Evolutionary conservation across 2,329 filamentous ascomycete genomes (phyloP), one percentile per base, ranked within the genome.

Genomic region (Ophiocordyceps camponoti-floridani): DNA sequence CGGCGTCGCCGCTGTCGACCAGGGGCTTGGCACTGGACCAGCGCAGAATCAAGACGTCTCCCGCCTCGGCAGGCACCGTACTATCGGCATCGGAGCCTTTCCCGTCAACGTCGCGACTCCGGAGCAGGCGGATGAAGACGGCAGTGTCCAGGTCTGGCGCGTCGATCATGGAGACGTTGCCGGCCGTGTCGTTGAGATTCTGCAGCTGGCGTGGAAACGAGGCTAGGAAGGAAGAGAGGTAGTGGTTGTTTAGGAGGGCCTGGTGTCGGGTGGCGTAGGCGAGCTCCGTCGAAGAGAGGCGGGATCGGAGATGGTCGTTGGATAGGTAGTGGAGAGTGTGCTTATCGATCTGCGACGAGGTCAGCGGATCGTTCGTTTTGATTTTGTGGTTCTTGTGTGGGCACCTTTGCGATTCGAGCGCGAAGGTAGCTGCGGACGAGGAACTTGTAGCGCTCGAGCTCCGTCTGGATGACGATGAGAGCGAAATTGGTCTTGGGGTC

Each of bases 401-500:
- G 10, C 19, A 85, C 84, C 73, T 98, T 96, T 45, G 84, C 77
- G 46, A 96, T 79, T n/a, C 91, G 73, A 10, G 84, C 79, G 44
- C 93, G 74, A 46, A 98, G 63, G 51, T 89, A 82, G 51, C 83
- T 82, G 48, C 91, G 74, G 16, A 96, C 75, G 19, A 98, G 71
- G 57, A 87, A 98, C 65, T 94, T 94, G 64, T 84, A 93, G 41
- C 91, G 73, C 60, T 95, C 88, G 45, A 98, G 75, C 65, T 98
- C 91, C 7, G 93, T 96, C 67, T 98, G 91, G 45, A 95, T 79
- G 49, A 98, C 82, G 43, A 95, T 94, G 56, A 96, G 79, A 48
- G 79, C 78, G 60, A 98, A 94, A 60, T 94, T 96, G 50, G 84
- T 81, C 61, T 84, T 87, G 42, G 88, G 83, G 56, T 94, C 87